A percentile compares a stretch with the other conserved stretches of the same genome.
These are phyloP conservation scores for Pelargonium myrrhifolium DNA, from an alignment of 441 rosid genomes.

Conservation along the genomic window DNA sequence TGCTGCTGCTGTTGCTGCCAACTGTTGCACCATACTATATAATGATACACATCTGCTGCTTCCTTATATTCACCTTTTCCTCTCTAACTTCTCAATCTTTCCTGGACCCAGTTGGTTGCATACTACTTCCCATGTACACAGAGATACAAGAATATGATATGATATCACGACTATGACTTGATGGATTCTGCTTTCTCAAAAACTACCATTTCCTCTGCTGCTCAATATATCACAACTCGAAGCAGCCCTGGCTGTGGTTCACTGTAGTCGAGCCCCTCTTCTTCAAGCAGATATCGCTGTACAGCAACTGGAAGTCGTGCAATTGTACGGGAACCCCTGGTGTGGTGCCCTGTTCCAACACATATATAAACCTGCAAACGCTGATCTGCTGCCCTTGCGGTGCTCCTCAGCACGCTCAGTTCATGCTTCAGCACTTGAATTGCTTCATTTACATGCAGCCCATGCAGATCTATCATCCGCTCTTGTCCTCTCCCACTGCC, in stretches of 20 bases:
- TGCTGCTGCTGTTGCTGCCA: constrained; percentile 20
- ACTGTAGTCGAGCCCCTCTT: constrained; percentile 73
- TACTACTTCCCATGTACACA: constrained; percentile 45
- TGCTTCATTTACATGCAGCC: constrained; percentile 86
- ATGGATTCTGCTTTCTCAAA: constrained; percentile 26
- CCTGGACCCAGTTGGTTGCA: not conserved
- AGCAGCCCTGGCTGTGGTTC: constrained; percentile 95
- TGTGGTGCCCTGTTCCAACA: constrained; percentile 96
- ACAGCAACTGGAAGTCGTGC: constrained; percentile 89
- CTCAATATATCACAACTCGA: constrained; percentile 73
- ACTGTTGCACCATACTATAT: constrained; percentile 36
- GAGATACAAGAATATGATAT: constrained; percentile 38
- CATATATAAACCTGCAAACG: constrained; percentile 79
- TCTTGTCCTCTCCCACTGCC: constrained; percentile 63
- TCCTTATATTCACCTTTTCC: constrained; percentile 6
- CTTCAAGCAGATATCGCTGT: constrained; percentile 82
- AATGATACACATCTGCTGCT: constrained; percentile 5
- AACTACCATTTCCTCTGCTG: constrained; percentile 31
- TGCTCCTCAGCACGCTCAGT: constrained; percentile 58
- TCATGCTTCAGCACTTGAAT: constrained; percentile 77
- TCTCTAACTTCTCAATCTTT: not conserved
- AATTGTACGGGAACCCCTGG: constrained; percentile 79
- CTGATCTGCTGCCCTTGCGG: constrained; percentile 69
- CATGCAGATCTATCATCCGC: constrained; percentile 92
- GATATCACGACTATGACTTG: constrained; percentile 25